Conservation (phyloP, 2,329 filamentous ascomycete species). For the Dendryphion nanum region DNA sequence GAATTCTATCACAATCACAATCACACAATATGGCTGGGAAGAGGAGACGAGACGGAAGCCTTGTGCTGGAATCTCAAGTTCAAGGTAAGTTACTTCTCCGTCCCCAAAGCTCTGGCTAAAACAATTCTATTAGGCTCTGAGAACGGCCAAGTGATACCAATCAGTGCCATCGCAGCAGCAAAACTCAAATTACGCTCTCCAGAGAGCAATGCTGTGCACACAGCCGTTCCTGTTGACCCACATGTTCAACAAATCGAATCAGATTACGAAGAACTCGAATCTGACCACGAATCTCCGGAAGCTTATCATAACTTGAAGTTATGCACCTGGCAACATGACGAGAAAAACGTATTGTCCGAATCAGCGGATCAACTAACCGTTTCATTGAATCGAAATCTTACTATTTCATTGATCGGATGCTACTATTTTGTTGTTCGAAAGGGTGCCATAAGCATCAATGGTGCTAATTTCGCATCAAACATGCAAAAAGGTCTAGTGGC, state of each 20-base stretch:
- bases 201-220: too few species aligned
- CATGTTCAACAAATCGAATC: slow-evolving; percentile 7
- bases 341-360: slow-evolving; percentile 21
- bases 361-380: slow-evolving; percentile 24
- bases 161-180: slow-evolving; percentile 36
- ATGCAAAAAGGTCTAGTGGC: slow-evolving; percentile 5
- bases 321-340: slow-evolving; percentile 29
- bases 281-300: slow-evolving; percentile 7
- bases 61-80: neutral
- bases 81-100: slow-evolving; percentile 9
- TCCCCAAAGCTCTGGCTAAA: neutral
- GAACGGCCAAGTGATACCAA: slow-evolving; percentile 15
- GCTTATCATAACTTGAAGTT: slow-evolving; percentile 23
- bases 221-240: too few species aligned
- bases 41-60: slow-evolving; percentile 22
- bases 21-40: slow-evolving; percentile 28
- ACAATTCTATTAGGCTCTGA: neutral
- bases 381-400: slow-evolving; percentile 31
- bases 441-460: slow-evolving; percentile 65
- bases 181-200: slow-evolving; percentile 19
- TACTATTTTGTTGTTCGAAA: slow-evolving; percentile 63
- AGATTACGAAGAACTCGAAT: slow-evolving; percentile 19
- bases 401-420: slow-evolving; percentile 55
- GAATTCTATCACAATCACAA: neutral
- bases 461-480: slow-evolving; percentile 58